These are phyloP conservation scores for Rhizophlyctis rosea DNA, from an alignment of 192 early-diverging fungal genomes.

Conservation along the genomic window DNA sequence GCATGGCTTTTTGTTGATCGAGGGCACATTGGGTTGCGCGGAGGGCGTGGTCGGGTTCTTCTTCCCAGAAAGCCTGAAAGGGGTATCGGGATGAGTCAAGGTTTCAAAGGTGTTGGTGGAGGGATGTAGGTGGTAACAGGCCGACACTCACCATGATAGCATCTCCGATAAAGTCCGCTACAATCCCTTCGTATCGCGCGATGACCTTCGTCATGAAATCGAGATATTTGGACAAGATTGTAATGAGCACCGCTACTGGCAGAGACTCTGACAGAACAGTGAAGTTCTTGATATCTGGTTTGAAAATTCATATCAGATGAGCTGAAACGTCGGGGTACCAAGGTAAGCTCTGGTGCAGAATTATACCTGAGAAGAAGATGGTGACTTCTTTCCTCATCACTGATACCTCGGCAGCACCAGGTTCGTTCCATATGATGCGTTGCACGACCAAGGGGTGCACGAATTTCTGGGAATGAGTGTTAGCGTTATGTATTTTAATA, in stretches of 20 bases:
- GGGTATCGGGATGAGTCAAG: not conserved
- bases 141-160: not conserved
- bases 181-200: conserved; percentile 27
- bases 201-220: conserved; percentile 31
- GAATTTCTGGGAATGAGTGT: not conserved
- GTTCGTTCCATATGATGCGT: conserved; percentile 6
- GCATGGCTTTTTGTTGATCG: conserved; percentile 14
- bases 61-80: conserved; percentile 33
- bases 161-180: conserved; percentile 34
- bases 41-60: too few relatives aligned
- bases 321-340: not conserved
- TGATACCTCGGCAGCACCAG: conserved; percentile 7
- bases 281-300: conserved; percentile 12
- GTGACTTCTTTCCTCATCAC: conserved; percentile 6
- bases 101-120: not conserved
- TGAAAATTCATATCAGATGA: too few relatives aligned
- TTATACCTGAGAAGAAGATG: conserved; percentile 14
- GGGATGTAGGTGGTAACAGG: not conserved
- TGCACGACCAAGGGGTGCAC: conserved; percentile 11
- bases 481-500: not conserved
- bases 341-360: not conserved
- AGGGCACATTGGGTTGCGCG: conserved; percentile 21
- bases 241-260: conserved; percentile 11
- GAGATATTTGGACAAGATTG: conserved; percentile 12
- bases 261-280: conserved; percentile 8